These are phyloP conservation scores for Aspergillus sp. DNA, from an alignment of 2,329 filamentous ascomycete genomes.

Conservation along the genomic window DNA sequence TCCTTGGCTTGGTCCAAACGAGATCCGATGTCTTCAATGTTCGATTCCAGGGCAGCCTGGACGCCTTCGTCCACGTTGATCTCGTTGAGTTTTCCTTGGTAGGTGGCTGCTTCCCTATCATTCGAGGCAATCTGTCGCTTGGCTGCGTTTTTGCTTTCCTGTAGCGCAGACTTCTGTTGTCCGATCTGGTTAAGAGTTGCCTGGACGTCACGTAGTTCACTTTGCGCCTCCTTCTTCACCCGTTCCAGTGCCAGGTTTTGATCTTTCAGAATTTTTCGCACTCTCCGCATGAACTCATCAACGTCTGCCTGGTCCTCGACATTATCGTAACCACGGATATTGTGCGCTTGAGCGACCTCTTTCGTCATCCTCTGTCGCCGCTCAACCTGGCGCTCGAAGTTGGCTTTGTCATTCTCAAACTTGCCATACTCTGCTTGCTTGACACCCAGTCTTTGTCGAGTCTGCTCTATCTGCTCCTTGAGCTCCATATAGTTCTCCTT, in stretches of 20 bases:
- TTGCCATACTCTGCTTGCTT: constrained; percentile 62
- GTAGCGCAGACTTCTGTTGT: constrained; percentile 69
- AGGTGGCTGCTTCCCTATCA: constrained; percentile 66
- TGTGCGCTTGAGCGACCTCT: constrained; percentile 73
- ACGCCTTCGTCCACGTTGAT: constrained; percentile 84
- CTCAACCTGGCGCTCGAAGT: constrained; percentile 77
- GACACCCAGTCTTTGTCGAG: constrained; percentile 44
- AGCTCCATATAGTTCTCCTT: constrained; percentile 67
- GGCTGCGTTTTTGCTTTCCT: constrained; percentile 72
- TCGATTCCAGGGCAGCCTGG: constrained; percentile 74
- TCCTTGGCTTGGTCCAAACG: constrained; percentile 64
- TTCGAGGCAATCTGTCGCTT: constrained; percentile 72
- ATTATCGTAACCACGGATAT: constrained; percentile 81
- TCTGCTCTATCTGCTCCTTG: constrained; percentile 51
- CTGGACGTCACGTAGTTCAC: constrained; percentile 75
- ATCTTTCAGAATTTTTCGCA: constrained; percentile 73
- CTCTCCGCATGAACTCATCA: constrained; percentile 72
- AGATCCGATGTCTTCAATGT: constrained; percentile 68
- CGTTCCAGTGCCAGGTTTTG: constrained; percentile 78
- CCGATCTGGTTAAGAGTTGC: constrained; percentile 71
- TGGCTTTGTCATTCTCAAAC: constrained; percentile 81
- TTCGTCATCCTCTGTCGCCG: constrained; percentile 73
- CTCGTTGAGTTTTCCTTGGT: constrained; percentile 70
- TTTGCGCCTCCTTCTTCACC: constrained; percentile 69
- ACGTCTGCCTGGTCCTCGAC: constrained; percentile 74